Base-by-base conservation (phyloP, 306 rosid genomes). In the Trichosanthes truncata region DNA sequence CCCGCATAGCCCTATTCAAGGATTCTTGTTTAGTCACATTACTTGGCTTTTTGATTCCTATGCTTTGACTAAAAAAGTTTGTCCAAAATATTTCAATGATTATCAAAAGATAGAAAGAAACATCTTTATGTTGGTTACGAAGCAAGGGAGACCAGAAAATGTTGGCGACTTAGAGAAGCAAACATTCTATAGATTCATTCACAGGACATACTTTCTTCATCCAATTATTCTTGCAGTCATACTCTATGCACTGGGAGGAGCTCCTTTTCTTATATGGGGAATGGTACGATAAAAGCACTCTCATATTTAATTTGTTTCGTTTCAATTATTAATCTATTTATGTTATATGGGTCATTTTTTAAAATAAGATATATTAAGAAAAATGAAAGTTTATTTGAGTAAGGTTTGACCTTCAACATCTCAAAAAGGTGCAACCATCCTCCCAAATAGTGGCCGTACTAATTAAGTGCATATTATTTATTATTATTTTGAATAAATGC, bases 21-120 rank as follows among this genome's bases (percentile, higher is more conserved):
- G 97, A 53, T 94, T 94, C 79, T 93, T 97, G 97, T 91, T 82
- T 78, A 94, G 98, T 61, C 98, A 94, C 72, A 89, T 90, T 84
- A 87, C 86, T 79, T 93, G 97, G 97, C 77, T 93, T 20, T 91
- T 93, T 81, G 96, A 93, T 84, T 85, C 90, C 74, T 79, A 81
- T 74, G 79, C 85, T 71, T 60, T 90, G 35, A 14, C 41, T 23
- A 78, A 84, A 84, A 89, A 85, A 91, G 98, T 91, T 85, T 74
- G 84, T 13, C 41, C 38, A 17, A 29, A 74, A 4, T 23, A 78
- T 23, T 53, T 15, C 43, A 43, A 21, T 7, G 20, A 48, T 4
- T 23, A 9, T 61, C 36, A 13, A 61, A 61, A 61, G 18, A 11
- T 61, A 0, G 38, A 61, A 4, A 26, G 67, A 9, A 46, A 26